phyloP scores from a whole-genome alignment of 1,284 basidiomycete genomes.

The Cronartium quercuum region DNA sequence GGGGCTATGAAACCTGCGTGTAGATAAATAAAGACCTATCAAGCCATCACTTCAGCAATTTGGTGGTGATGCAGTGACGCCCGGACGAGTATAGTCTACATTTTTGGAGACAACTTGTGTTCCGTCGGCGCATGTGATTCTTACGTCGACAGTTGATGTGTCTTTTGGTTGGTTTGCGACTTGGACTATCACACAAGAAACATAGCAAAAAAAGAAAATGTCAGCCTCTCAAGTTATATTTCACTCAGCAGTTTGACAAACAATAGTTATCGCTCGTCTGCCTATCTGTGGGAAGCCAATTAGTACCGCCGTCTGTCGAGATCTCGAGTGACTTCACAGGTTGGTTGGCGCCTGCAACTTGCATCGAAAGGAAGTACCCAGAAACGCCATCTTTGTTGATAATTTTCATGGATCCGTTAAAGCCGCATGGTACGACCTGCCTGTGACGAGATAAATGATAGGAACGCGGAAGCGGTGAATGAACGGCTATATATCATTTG shows the following conservation, averaged over 20 bases:
- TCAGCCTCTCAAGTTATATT: neutral
- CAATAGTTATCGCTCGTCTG: constrained; percentile 11
- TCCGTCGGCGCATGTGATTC: constrained; percentile 7
- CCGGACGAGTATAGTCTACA: neutral
- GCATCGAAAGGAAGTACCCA: constrained; percentile 17
- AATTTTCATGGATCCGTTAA: constrained; percentile 2
- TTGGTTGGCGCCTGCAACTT: constrained; percentile 11
- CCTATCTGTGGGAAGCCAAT: neutral
- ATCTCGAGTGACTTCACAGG: constrained; percentile 10
- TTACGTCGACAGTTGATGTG: neutral
- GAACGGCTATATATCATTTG: too few species aligned
- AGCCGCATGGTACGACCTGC: constrained; percentile 20
- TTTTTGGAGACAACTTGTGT: neutral
- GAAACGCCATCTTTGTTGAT: constrained; percentile 23
- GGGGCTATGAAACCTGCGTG: neutral
- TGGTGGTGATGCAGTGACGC: neutral
- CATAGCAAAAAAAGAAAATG: neutral
- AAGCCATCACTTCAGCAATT: neutral
- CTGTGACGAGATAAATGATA: neutral
- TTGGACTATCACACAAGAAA: neutral
- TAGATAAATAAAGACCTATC: neutral
- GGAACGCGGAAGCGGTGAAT: neutral
- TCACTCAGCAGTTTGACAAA: neutral
- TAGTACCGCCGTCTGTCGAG: neutral
- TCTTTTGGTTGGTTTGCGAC: neutral